Conservation (phyloP, 805 yeast genomes). For the Yamadazyma akitaensis region DNA sequence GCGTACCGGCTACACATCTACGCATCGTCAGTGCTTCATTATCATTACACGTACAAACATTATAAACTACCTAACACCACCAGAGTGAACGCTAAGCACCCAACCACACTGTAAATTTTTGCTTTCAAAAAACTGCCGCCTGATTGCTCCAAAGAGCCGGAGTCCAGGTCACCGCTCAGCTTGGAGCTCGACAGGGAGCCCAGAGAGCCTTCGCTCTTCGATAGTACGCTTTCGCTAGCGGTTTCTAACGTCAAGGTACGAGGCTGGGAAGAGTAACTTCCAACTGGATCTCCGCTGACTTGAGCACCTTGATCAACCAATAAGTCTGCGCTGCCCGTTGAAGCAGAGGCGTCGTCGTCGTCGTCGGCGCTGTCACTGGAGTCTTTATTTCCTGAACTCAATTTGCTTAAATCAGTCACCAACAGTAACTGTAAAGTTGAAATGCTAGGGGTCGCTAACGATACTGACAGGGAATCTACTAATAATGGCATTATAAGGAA, state of each 20-base stretch:
- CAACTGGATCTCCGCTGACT: background rate
- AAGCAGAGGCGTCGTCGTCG: background rate
- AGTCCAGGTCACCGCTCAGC: conserved; percentile 1
- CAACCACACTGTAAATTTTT: conserved; percentile 1
- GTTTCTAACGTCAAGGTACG: conserved; percentile 11
- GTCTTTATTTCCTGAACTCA: background rate
- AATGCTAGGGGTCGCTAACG: conserved; percentile 2
- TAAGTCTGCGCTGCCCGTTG: background rate
- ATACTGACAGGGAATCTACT: conserved; percentile 1
- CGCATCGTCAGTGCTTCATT: background rate
- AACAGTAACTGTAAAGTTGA: conserved; percentile 6
- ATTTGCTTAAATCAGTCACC: conserved; percentile 1
- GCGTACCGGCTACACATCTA: too few relatives aligned
- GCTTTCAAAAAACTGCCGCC: background rate
- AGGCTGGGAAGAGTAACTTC: conserved; percentile 8
- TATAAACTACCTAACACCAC: conserved; percentile 10
- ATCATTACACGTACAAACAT: conserved; percentile 4
- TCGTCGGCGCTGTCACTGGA: background rate
- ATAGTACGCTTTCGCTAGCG: conserved; percentile 14
- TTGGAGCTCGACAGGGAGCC: background rate
- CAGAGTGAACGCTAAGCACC: conserved; percentile 3
- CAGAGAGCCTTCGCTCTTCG: background rate
- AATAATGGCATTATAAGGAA: background rate
- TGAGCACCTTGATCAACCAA: conserved; percentile 3
- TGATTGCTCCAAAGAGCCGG: conserved; percentile 7